A percentile compares a stretch with the other conserved stretches of the same genome.
These are phyloP conservation scores for Mycena venus DNA, from an alignment of 768 basidiomycete species.

Conservation along the genomic window DNA sequence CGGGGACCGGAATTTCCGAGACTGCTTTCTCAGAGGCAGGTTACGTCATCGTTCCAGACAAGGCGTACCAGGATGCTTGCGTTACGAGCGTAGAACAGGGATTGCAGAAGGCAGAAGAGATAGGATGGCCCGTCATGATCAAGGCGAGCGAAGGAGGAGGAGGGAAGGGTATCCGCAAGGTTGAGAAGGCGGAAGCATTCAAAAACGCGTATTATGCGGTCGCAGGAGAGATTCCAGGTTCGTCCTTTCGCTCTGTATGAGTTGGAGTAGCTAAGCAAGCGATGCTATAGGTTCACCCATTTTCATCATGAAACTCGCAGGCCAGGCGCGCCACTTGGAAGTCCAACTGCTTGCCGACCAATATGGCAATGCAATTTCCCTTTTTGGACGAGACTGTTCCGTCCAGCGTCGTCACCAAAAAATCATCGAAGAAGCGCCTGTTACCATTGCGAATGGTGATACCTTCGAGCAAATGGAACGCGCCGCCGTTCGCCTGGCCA, in stretches of 20 bases:
- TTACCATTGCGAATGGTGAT: constrained; percentile 93
- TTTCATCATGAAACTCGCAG: constrained; percentile 99
- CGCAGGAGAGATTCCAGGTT: constrained; percentile 96
- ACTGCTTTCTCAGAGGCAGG: constrained; percentile 88
- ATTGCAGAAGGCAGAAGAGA: constrained; percentile 82
- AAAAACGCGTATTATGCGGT: constrained; percentile 96
- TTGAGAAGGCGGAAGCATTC: constrained; percentile 88
- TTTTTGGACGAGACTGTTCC: constrained; percentile 99
- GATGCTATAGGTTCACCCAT: constrained; percentile 86
- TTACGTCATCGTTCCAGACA: constrained; percentile 94
- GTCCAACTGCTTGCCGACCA: constrained; percentile 99
- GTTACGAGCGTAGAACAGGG: constrained; percentile 92
- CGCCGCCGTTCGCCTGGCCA: constrained; percentile 98
- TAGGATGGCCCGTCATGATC: constrained; percentile 99
- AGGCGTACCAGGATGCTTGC: constrained; percentile 90
- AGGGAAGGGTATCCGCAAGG: constrained; percentile 98
- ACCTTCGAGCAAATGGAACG: constrained; percentile 99
- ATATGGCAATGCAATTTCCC: constrained; percentile 98
- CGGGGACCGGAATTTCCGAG: constrained; percentile 92
- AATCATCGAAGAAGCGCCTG: constrained; percentile 99
- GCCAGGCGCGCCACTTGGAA: constrained; percentile 96
- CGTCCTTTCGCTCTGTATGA: constrained; percentile 36
- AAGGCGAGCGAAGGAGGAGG: constrained; percentile 99
- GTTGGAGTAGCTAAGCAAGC: constrained; percentile 22
- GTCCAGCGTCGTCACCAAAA: constrained; percentile 99